These are phyloP conservation scores for Dissophora ornata DNA, from an alignment of 192 early-diverging fungal genomes.

Conservation along the genomic window DNA sequence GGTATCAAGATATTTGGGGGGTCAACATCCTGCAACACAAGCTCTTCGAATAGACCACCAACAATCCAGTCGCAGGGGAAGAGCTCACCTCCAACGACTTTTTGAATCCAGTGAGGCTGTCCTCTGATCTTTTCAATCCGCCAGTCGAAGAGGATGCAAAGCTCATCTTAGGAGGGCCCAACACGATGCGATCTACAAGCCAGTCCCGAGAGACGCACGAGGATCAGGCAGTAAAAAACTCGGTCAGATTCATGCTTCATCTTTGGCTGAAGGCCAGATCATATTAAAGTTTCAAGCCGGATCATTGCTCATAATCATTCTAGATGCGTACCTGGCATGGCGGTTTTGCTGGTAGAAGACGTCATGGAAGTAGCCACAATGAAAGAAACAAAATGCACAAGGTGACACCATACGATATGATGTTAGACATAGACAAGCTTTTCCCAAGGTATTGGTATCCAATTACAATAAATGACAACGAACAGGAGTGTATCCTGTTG, in stretches of 20 bases:
- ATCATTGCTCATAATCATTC: too few species aligned
- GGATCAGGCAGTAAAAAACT: neutral
- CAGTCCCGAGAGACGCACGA: too few species aligned
- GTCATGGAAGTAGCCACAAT: neutral
- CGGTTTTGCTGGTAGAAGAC: constrained; percentile 12
- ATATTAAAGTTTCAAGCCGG: too few species aligned
- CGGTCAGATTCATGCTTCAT: neutral
- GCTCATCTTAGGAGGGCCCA: constrained; percentile 67
- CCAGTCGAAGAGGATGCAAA: constrained; percentile 65
- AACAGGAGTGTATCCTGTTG: too few species aligned
- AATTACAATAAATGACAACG: neutral
- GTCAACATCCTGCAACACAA: neutral
- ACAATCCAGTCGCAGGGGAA: too few species aligned
- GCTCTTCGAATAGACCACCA: too few species aligned
- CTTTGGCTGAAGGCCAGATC: too few species aligned
- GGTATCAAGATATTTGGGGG: neutral
- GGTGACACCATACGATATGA: neutral
- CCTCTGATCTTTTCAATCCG: constrained; percentile 61
- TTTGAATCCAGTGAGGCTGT: constrained; percentile 42
- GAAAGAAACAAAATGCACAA: neutral
- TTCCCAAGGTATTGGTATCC: too few species aligned
- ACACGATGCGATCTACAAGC: constrained; percentile 59
- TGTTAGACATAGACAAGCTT: too few species aligned
- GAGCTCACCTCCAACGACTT: constrained; percentile 37
- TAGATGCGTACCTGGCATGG: constrained; percentile 31